Evolutionary conservation across 352 stramenopile species (phyloP), one percentile per base, ranked within the genome.

Genomic region (Pythium coloratum): DNA sequence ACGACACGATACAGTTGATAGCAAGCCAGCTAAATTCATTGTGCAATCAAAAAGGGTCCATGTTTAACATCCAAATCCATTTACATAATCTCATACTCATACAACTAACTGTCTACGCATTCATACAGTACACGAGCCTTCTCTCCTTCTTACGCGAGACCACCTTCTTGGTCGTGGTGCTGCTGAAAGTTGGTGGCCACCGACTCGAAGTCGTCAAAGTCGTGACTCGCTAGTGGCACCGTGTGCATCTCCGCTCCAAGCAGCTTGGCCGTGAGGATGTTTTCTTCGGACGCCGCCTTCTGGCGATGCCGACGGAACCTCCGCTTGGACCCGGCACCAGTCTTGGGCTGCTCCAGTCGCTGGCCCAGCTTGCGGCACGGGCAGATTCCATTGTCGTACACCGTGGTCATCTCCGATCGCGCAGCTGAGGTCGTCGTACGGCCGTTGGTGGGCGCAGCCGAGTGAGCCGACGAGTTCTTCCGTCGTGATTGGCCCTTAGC

Each of bases 301-400:
- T 54, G 26, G 12, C 47, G 53, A 24, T 68, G 53, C 2, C 54
- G 55, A 14, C 60, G 59, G 61, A 67, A 68, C n/a, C 60, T 44
- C 1, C 66, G 53, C 28, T 56, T 62, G 32, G 32, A 30, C 1
- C 46, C 49, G 14, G 12, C 26, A n/a, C 59, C 33, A 40, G 59
- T 51, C 54, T 82, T 88, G 34, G 80, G 73, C 1, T 76, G 30
- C 51, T 82, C 75, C 9, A 90, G 58, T 3, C 80, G 71, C 60
- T 89, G 82, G 30, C 81, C 81, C 20, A 89, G 64, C 42, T 86
- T 81, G n/a, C 82, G 76, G 51, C 80, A 90, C 6, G 68, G 62
- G 30, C 82, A 89, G 14, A 69, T 65, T 16, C 78, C 76, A 56
- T 84, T 80, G 24, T 84, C 75, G 18, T 81, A 66, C 6, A 84